Evolutionary conservation across 2,329 filamentous ascomycete species (phyloP).

Genomic region (Curvularia sp.): DNA sequence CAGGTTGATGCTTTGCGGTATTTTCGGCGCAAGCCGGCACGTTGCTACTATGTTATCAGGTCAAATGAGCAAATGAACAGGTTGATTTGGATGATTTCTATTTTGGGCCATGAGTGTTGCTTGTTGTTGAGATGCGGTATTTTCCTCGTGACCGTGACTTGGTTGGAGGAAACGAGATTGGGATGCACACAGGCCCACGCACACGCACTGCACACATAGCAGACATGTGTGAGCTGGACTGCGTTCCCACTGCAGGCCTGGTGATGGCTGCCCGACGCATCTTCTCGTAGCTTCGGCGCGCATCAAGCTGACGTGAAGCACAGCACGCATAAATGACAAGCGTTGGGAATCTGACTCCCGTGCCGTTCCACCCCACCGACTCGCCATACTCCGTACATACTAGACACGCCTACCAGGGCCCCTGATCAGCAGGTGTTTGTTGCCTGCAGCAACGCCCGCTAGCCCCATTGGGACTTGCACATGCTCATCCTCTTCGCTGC

Average conservation of each 20-base stretch:
- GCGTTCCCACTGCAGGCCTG: conserved; percentile 5
- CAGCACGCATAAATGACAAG: conserved; percentile 6
- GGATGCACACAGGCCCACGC: not conserved
- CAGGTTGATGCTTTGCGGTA: conserved; percentile 1
- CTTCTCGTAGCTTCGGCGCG: not conserved
- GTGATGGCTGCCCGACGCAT: conserved; percentile 14
- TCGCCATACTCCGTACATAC: too few relatives aligned
- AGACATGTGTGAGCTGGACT: not conserved
- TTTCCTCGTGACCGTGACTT: not conserved
- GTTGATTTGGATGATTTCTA: not conserved
- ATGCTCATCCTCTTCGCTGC: not conserved
- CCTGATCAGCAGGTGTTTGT: conserved; percentile 3
- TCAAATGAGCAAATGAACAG: not conserved
- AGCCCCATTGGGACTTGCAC: not conserved
- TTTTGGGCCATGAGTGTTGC: not conserved
- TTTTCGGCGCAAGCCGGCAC: not conserved
- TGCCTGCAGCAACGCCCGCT: conserved; percentile 1
- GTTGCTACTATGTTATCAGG: not conserved
- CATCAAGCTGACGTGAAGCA: conserved; percentile 2
- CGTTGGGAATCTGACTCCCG: not conserved
- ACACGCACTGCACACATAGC: not conserved
- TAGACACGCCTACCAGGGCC: not conserved
- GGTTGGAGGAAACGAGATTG: not conserved
- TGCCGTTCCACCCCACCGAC: too few relatives aligned
- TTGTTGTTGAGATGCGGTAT: not conserved